Base-by-base conservation (phyloP, 768 basidiomycete genomes). In the Pleurotus djamor region DNA sequence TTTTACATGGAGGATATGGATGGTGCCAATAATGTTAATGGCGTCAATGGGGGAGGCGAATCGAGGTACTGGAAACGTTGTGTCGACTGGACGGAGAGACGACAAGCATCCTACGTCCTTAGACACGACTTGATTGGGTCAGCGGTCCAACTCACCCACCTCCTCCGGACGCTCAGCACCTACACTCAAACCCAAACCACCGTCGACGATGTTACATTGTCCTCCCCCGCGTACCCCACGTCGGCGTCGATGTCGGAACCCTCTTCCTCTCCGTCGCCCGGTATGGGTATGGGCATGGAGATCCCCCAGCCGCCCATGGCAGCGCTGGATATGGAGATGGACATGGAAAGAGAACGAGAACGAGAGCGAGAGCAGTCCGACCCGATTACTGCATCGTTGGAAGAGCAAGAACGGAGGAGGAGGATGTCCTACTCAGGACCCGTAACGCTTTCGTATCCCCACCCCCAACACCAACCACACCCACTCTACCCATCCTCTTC, bases 11-110 rank as follows among this genome's bases (percentile, higher is more conserved):
- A 91, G 67, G 75, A 76, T 48, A 63, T 75, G 69, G 72, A 44
- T 73, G 72, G n/a, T 59, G 71, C 4, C 60, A 71, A 17, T 52
- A 68, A 0, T 79, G 76, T 10, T 92, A 91, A 91, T 83, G 83
- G 63, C 72, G 76, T 33, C n/a, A n/a, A n/a, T n/a, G 69, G 72
- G 44, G 73, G 72, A n/a, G 59, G 71, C 4, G 60, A 71, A 17
- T 52, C 67, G 0, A 79, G 79, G 32, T 64, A 76, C 10, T 92
- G 91, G 91, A 84, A 83, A 63, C 72, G 76, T 33, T 88, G 86
- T 66, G 72, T 77, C 7, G 91, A 92, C 67, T 92, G 90, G 90
- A 92, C 91, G 0, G 88, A 91, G 68, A 83, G 79, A 52, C 79
- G 78, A 48, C 89, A 91, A 66, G 91, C 88, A 2, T 82, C 84